Evolutionary conservation across 345 rosid genomes (phyloP).

Genomic region (Hirschfeldia incana): DNA sequence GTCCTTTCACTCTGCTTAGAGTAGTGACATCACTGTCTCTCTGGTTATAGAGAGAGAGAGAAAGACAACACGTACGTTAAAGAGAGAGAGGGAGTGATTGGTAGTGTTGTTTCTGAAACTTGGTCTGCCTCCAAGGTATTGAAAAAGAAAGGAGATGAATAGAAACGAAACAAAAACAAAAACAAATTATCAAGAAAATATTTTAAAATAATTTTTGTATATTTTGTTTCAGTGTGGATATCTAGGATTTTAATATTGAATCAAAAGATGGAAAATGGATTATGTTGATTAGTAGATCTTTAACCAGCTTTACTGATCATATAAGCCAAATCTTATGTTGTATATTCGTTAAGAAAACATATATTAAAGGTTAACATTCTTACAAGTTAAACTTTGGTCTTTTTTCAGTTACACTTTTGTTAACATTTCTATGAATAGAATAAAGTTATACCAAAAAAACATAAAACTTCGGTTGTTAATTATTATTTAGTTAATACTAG

Average conservation of each 20-base stretch:
- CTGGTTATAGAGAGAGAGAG: conserved; percentile 22
- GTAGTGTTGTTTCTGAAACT: conserved; percentile 29
- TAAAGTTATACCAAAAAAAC: background rate
- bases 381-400: background rate
- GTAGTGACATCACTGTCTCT: conserved; percentile 36
- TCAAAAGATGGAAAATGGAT: conserved; percentile 5
- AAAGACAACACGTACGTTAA: conserved; percentile 3
- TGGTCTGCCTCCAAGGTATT: conserved; percentile 68
- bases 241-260: conserved; percentile 10
- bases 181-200: background rate
- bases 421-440: background rate
- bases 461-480: background rate
- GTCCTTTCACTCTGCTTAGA: conserved; percentile 54
- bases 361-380: background rate
- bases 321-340: conserved; percentile 17
- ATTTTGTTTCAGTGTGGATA: background rate
- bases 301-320: conserved; percentile 14
- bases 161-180: conserved; percentile 29
- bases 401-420: background rate
- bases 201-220: background rate
- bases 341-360: background rate
- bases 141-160: conserved; percentile 41
- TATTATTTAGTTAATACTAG: background rate
- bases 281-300: background rate
- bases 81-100: conserved; percentile 24